A percentile compares a stretch with the other conserved stretches of the same genome.
These are phyloP conservation scores for Triticum timopheevii DNA, from an alignment of 176 grass and related monocot species.

Conservation along the genomic window DNA sequence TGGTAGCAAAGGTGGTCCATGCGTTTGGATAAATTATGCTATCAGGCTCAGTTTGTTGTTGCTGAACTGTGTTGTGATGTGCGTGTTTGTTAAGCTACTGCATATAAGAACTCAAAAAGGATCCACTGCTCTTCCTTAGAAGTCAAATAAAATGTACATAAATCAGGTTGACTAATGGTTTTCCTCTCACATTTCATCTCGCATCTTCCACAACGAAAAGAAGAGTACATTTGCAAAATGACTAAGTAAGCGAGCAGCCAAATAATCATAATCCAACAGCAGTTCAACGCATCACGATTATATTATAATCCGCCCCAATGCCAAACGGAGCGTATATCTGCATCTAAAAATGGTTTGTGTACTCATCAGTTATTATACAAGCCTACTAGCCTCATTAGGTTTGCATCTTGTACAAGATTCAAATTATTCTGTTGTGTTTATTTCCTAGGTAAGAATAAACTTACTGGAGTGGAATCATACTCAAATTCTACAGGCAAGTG, in stretches of 20 bases:
- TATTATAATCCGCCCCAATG: neutral
- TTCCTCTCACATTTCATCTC: slow-evolving; percentile 2
- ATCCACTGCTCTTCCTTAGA: neutral
- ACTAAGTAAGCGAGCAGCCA: neutral
- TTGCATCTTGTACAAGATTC: neutral
- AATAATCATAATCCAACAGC: neutral
- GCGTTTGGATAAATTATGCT: neutral
- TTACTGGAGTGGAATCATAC: neutral
- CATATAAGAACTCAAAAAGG: neutral
- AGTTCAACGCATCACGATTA: neutral
- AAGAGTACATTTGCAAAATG: neutral
- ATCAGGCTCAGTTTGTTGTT: neutral
- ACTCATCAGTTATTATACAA: neutral
- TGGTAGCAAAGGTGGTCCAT: neutral
- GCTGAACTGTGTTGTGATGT: neutral
- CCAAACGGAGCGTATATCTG: neutral
- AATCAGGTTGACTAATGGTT: neutral
- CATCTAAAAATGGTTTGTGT: neutral
- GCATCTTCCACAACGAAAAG: neutral
- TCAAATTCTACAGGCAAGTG: neutral
- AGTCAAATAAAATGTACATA: slow-evolving; percentile 10
- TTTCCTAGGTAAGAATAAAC: neutral
- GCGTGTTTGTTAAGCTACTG: neutral
- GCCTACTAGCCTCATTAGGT: neutral
- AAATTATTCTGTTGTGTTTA: neutral